Evolutionary conservation across 2,329 filamentous ascomycete species (phyloP).

Genomic region (Aspergillus awamori): DNA sequence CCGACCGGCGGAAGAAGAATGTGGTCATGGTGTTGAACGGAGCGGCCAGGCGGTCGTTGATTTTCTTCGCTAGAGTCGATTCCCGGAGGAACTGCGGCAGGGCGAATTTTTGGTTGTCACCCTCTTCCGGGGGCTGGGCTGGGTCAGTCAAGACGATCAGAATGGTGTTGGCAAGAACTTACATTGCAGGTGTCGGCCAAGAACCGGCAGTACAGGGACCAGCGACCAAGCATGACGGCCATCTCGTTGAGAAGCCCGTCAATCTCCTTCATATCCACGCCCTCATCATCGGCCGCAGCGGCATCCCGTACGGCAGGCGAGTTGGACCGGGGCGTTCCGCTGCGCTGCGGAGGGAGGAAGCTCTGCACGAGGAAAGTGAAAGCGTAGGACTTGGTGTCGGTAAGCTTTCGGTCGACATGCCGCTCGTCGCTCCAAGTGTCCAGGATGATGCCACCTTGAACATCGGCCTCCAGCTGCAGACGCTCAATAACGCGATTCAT

Average conservation of each 20-base stretch:
- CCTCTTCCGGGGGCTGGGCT: slow-evolving; percentile 39
- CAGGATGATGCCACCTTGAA: slow-evolving; percentile 92
- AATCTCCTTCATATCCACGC: slow-evolving; percentile 95
- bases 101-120: slow-evolving; percentile 60
- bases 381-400: slow-evolving; percentile 95
- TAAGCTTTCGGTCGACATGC: slow-evolving; percentile 79
- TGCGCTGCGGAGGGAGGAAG: slow-evolving; percentile 74
- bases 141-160: slow-evolving; percentile 12
- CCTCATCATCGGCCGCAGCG: slow-evolving; percentile 78
- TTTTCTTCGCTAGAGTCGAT: slow-evolving; percentile 79
- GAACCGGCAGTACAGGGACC: slow-evolving; percentile 91
- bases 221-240: slow-evolving; percentile 86
- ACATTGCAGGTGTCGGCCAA: slow-evolving; percentile 83
- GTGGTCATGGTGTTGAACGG: slow-evolving; percentile 92
- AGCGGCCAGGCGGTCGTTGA: slow-evolving; percentile 70
- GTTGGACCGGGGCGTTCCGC: slow-evolving; percentile 68
- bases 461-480: slow-evolving; percentile 90
- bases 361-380: slow-evolving; percentile 97
- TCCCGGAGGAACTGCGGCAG: slow-evolving; percentile 75
- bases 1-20: slow-evolving; percentile 94
- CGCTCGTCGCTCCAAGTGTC: slow-evolving; percentile 95
- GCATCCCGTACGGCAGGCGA: slow-evolving; percentile 70
- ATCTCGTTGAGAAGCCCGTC: slow-evolving; percentile 86
- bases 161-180: slow-evolving; percentile 35
- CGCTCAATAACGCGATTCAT: slow-evolving; percentile 95